Evolutionary conservation across 768 basidiomycete species (phyloP).

Genomic region (Daedalea quercina): DNA sequence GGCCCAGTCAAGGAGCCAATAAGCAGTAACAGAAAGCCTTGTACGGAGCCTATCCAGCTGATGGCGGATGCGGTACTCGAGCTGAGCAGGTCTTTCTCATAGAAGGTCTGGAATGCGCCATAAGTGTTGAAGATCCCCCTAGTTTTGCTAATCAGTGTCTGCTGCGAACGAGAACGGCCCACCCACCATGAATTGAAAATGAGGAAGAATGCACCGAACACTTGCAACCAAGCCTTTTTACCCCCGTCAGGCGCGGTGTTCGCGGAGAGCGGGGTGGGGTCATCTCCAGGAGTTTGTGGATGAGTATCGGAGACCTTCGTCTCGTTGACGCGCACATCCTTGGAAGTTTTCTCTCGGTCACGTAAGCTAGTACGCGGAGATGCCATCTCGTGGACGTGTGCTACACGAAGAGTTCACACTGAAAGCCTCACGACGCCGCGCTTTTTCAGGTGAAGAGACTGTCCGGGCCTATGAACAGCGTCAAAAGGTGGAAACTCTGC

Average conservation of each 20-base stretch:
- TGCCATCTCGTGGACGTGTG: too few relatives aligned
- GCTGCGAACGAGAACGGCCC: not conserved
- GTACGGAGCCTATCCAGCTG: constrained; percentile 22
- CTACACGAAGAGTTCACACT: too few relatives aligned
- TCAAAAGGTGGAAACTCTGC: too few relatives aligned
- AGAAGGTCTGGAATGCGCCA: constrained; percentile 14
- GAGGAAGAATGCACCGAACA: constrained; percentile 11
- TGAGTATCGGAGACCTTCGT: too few relatives aligned
- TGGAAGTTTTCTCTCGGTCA: too few relatives aligned
- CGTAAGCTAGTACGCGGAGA: too few relatives aligned
- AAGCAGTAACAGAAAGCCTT: constrained; percentile 18
- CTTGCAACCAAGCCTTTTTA: constrained; percentile 12
- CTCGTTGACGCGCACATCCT: too few relatives aligned
- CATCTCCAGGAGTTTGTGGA: too few relatives aligned
- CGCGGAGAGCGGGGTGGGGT: too few relatives aligned
- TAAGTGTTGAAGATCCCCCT: constrained; percentile 17
- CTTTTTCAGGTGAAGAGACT: too few relatives aligned
- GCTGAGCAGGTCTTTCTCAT: constrained; percentile 6
- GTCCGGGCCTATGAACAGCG: too few relatives aligned
- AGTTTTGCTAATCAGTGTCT: not conserved
- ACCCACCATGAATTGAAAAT: constrained; percentile 15
- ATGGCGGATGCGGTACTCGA: constrained; percentile 11
- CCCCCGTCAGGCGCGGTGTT: constrained; percentile 6
- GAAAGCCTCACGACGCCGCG: too few relatives aligned
- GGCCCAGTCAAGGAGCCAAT: constrained; percentile 15